phyloP scores from a whole-genome alignment of 768 basidiomycete genomes.

The Scleroderma citrinum region DNA sequence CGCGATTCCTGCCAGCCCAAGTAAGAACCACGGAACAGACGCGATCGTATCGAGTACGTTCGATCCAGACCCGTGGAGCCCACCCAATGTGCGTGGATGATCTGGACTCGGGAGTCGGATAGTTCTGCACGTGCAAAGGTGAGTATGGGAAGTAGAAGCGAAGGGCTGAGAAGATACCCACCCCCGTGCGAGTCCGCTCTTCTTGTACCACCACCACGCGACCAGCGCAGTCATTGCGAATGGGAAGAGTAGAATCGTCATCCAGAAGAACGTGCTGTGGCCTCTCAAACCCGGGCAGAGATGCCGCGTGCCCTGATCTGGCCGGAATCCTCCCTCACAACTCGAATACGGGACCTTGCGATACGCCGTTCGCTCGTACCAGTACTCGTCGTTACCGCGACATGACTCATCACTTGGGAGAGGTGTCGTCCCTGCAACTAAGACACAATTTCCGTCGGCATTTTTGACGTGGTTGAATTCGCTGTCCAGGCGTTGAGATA shows the following conservation, averaged over 20 bases:
- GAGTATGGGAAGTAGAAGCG: slow-evolving; percentile 1
- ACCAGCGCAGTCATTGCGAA: slow-evolving; percentile 71
- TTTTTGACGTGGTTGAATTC: slow-evolving; percentile 90
- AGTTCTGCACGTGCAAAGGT: slow-evolving; percentile 37
- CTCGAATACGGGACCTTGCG: slow-evolving; percentile 86
- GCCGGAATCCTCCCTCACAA: slow-evolving; percentile 77
- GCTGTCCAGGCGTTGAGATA: slow-evolving; percentile 34
- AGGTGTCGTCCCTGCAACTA: slow-evolving; percentile 62
- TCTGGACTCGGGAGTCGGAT: slow-evolving; percentile 71
- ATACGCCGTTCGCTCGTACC: slow-evolving; percentile 93
- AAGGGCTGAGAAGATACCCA: slow-evolving; percentile 31
- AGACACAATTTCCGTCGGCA: slow-evolving; percentile 64
- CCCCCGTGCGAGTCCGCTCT: slow-evolving; percentile 71
- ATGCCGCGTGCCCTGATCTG: slow-evolving; percentile 70
- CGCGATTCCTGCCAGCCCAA: slow-evolving; percentile 72
- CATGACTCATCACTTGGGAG: slow-evolving; percentile 61
- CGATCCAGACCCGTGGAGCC: slow-evolving; percentile 35
- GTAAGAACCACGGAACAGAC: slow-evolving; percentile 84
- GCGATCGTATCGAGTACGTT: slow-evolving; percentile 66
- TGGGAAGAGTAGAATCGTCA: slow-evolving; percentile 67
- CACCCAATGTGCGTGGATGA: slow-evolving; percentile 2
- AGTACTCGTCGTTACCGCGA: slow-evolving; percentile 58
- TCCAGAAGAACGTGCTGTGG: slow-evolving; percentile 81
- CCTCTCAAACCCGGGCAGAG: slow-evolving; percentile 76
- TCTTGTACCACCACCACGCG: slow-evolving; percentile 77